Evolutionary conservation across 2,329 filamentous ascomycete genomes (phyloP).

Genomic region (Ustulina deusta): DNA sequence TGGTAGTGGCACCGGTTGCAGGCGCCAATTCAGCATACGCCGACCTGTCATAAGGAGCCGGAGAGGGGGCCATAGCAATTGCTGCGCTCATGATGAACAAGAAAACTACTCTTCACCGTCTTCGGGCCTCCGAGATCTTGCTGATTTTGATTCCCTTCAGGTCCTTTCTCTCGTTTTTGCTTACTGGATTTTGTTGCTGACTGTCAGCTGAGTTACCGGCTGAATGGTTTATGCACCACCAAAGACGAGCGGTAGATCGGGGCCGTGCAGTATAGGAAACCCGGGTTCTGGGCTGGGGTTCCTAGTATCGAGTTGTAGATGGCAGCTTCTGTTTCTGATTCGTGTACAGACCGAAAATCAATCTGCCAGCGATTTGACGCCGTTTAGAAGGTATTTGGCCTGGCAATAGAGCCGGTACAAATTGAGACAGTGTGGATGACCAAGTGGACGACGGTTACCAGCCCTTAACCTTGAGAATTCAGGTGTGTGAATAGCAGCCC

Average conservation of each 20-base stretch:
- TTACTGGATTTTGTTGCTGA: conserved; percentile 38
- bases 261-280: conserved; percentile 44
- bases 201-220: conserved; percentile 48
- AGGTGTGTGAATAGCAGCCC: conserved; percentile 20
- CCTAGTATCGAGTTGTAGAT: conserved; percentile 22
- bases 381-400: conserved; percentile 2
- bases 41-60: conserved; percentile 73
- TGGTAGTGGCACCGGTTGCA: conserved; percentile 54
- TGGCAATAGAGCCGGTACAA: conserved; percentile 6
- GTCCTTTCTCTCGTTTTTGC: conserved; percentile 28
- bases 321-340: conserved; percentile 13
- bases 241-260: conserved; percentile 41
- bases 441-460: conserved; percentile 11
- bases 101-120: conserved; percentile 29
- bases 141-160: conserved; percentile 13
- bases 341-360: conserved; percentile 11
- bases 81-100: conserved; percentile 71
- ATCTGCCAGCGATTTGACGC: conserved; percentile 21
- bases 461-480: conserved; percentile 11
- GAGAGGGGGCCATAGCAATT: conserved; percentile 76
- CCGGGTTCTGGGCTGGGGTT: conserved; percentile 28
- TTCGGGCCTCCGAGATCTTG: conserved; percentile 25
- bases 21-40: conserved; percentile 65
- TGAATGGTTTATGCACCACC: conserved; percentile 45
- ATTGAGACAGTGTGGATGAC: conserved; percentile 14